Evolutionary conservation across 2,329 filamentous ascomycete genomes (phyloP).

Genomic region (Leptodontidium sp.): DNA sequence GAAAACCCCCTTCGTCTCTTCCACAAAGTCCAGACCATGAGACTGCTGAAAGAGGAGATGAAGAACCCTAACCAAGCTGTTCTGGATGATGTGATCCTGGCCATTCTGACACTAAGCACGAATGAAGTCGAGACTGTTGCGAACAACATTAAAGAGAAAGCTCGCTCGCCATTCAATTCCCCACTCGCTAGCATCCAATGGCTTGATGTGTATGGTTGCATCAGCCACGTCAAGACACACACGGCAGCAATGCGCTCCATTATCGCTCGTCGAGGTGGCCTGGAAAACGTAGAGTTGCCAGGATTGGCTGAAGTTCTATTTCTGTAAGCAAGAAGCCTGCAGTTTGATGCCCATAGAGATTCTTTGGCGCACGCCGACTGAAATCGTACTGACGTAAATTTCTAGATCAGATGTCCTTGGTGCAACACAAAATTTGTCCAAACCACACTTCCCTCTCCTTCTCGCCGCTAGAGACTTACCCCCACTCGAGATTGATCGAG

Average conservation of each 20-base stretch:
- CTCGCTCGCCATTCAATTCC: constrained; percentile 26
- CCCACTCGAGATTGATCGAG: background rate
- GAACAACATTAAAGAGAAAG: constrained; percentile 14
- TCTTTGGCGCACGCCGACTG: background rate
- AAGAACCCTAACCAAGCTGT: constrained; percentile 13
- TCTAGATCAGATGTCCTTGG: constrained; percentile 28
- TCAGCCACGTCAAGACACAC: constrained; percentile 28
- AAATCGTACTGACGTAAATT: background rate
- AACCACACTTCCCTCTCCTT: constrained; percentile 27
- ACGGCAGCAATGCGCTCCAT: constrained; percentile 23
- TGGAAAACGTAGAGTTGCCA: constrained; percentile 27
- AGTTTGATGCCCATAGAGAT: background rate
- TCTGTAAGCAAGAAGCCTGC: constrained; percentile 20
- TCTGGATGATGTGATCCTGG: constrained; percentile 28
- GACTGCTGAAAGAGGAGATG: constrained; percentile 28
- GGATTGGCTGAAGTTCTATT: constrained; percentile 30
- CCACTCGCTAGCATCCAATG: constrained; percentile 27
- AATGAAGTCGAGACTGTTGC: constrained; percentile 28
- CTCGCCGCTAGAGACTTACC: background rate
- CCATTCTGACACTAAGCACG: constrained; percentile 23
- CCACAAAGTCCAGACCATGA: constrained; percentile 31
- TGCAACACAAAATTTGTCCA: constrained; percentile 24
- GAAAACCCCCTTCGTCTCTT: constrained; percentile 23
- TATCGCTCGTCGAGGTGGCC: constrained; percentile 26
- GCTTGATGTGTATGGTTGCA: constrained; percentile 33